A percentile compares a stretch with the other conserved stretches of the same genome.
These are phyloP conservation scores for Talaromyces albobiverticillius DNA, from an alignment of 2,329 filamentous ascomycete species.

Conservation along the genomic window DNA sequence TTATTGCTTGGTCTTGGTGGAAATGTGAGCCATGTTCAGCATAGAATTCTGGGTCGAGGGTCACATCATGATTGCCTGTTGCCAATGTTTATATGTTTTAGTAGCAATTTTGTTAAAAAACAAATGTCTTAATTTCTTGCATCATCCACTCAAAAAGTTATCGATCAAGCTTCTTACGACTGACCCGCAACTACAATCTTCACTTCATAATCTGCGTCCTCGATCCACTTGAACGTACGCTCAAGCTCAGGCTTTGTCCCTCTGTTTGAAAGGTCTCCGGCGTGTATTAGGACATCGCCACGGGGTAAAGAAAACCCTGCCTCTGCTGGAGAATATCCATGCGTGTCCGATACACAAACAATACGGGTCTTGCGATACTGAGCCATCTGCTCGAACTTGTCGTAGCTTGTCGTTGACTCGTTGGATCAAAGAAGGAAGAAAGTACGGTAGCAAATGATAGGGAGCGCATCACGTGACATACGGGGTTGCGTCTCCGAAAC, in stretches of 20 bases:
- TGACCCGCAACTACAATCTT: constrained; percentile 57
- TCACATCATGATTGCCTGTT: constrained; percentile 58
- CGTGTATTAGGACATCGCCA: constrained; percentile 59
- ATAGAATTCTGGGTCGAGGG: constrained; percentile 52
- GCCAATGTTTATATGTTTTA: neutral
- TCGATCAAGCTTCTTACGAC: constrained; percentile 11
- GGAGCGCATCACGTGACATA: neutral
- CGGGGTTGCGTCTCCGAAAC: neutral
- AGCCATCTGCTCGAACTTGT: constrained; percentile 20
- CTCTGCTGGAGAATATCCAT: constrained; percentile 50
- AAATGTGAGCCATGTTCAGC: constrained; percentile 38
- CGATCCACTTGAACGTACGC: constrained; percentile 53
- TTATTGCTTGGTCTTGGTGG: constrained; percentile 45
- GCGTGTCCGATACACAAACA: constrained; percentile 60
- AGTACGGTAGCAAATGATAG: neutral
- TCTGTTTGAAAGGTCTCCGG: constrained; percentile 58
- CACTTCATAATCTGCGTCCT: constrained; percentile 50
- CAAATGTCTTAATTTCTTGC: neutral
- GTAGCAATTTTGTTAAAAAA: constrained; percentile 1
- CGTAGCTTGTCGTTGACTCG: neutral
- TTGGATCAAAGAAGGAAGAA: neutral
- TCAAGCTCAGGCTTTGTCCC: constrained; percentile 52
- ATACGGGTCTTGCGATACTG: constrained; percentile 46
- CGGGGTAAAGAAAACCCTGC: constrained; percentile 51
- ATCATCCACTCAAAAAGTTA: neutral